Conservation (phyloP, 306 rosid species). For the Quercus glauca region DNA sequence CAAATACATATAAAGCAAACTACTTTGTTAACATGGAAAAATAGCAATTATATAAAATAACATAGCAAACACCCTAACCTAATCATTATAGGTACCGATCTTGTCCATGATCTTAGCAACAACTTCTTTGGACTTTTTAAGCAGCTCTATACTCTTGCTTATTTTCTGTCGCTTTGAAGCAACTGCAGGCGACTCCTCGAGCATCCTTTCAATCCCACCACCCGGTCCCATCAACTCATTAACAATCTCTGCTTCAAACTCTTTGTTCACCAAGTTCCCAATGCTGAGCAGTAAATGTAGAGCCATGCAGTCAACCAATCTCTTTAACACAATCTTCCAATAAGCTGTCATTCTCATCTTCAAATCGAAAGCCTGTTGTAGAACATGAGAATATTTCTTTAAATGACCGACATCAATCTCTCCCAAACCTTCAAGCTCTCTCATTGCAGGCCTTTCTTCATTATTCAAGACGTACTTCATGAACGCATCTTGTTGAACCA, state of each 20-base stretch:
- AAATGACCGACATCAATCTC: slow-evolving; percentile 23
- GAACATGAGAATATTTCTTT: neutral
- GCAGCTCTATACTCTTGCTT: slow-evolving; percentile 20
- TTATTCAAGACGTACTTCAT: neutral
- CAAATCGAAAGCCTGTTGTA: slow-evolving; percentile 45
- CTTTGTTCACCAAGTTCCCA: slow-evolving; percentile 25
- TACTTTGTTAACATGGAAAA: too few species aligned
- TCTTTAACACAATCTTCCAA: slow-evolving; percentile 48
- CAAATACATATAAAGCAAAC: too few species aligned
- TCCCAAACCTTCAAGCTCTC: slow-evolving; percentile 32
- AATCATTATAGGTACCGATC: slow-evolving; percentile 19
- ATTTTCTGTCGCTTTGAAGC: slow-evolving; percentile 40
- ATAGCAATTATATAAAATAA: too few species aligned
- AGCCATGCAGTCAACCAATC: slow-evolving; percentile 43
- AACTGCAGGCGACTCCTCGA: slow-evolving; percentile 46
- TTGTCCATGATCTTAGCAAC: slow-evolving; percentile 29
- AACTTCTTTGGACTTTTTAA: slow-evolving; percentile 27
- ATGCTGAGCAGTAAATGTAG: slow-evolving; percentile 35
- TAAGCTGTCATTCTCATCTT: slow-evolving; percentile 49
- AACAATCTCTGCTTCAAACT: slow-evolving; percentile 37
- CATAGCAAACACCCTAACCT: neutral
- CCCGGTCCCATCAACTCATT: slow-evolving; percentile 25
- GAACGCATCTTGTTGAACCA: slow-evolving; percentile 25
- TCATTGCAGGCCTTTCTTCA: neutral
- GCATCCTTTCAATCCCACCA: slow-evolving; percentile 42